phyloP scores from a whole-genome alignment of 495 filamentous ascomycete species.

The Neurospora discreta region DNA sequence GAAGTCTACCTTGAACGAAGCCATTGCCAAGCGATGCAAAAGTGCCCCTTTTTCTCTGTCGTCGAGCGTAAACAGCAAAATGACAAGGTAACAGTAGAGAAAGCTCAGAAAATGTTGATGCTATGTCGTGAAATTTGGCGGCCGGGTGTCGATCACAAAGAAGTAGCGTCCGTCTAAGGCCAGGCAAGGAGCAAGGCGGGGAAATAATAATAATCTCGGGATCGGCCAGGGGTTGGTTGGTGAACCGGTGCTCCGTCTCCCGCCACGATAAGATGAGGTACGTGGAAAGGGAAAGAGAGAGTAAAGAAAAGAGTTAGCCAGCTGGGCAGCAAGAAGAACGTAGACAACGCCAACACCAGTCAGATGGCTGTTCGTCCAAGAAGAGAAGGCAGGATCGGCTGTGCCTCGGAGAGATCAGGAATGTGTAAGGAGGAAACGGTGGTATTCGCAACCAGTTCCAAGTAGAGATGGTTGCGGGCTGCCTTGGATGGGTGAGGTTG shows the following conservation, averaged over 20 bases:
- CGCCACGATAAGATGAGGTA: background rate
- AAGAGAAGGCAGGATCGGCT: background rate
- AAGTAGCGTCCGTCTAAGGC: conserved; percentile 9
- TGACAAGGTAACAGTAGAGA: background rate
- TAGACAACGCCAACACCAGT: background rate
- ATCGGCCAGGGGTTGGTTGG: conserved; percentile 12
- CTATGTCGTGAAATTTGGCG: conserved; percentile 1
- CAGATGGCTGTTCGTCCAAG: background rate
- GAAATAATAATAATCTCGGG: conserved; percentile 30
- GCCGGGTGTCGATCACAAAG: background rate
- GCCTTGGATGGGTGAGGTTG: background rate
- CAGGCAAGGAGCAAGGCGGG: conserved; percentile 8
- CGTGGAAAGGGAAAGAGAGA: conserved; percentile 4
- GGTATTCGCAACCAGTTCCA: background rate
- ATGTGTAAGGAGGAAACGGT: background rate
- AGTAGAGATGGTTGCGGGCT: background rate
- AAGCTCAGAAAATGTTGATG: background rate
- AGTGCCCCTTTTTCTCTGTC: conserved; percentile 3
- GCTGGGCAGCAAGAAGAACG: background rate
- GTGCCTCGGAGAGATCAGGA: background rate
- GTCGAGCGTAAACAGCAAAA: background rate
- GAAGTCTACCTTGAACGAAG: conserved; percentile 40
- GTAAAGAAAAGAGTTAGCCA: conserved; percentile 14
- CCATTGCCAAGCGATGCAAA: conserved; percentile 31
- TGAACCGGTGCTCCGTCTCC: background rate